Base-by-base conservation (phyloP, 495 filamentous ascomycete species). In the Aspergillus baeticus region DNA sequence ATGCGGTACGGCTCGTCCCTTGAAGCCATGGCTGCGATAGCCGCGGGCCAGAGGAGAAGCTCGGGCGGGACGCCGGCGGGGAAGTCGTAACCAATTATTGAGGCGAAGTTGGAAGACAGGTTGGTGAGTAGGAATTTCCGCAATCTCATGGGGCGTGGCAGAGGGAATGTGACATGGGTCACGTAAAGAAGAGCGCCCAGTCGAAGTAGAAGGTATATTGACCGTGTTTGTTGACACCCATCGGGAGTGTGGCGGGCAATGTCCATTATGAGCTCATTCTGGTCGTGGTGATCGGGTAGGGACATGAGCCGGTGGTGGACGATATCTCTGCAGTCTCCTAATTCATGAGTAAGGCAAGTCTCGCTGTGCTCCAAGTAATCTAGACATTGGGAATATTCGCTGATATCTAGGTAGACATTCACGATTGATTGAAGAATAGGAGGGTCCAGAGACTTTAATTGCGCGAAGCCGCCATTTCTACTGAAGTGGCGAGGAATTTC, bases 301-400 rank as follows among this genome's bases (percentile, higher is more conserved):
- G n/a, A 31, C 44, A 47, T 47, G 26, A 47, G 33, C 22, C 44
- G 44, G 44, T 47, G 44, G 44, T 47, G 44, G 23, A 47, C 14
- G 11, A 47, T 31, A 17, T 47, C 44, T 33, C 44, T 21, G 11
- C 44, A 47, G 10, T 47, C 44, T 22, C 44, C 44, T 8, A 47
- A 5, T 33, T 47, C 26, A 17, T 47, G 5, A 1, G 44, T 47
- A 1, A 10, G 8, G 14, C 22, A 34, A 15, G 15, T 6, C 1
- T 47, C 44, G 11, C 21, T 15, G 2, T 47, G 23, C 10, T 47
- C 44, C 10, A 47, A 11, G 10, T n/a, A 13, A 33, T 47, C 44
- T 11, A 47, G 23, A 14, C 44, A 47, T 23, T 47, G 44, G 11
- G 44, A 47, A 2, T 47, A 47, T 2, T 47, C 44, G 44, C 44